Percentiles rank a stretch among this genome's conserved stretches.
phyloP scores from a whole-genome alignment of 2,329 filamentous ascomycete genomes.

The Fusarium hainanense region DNA sequence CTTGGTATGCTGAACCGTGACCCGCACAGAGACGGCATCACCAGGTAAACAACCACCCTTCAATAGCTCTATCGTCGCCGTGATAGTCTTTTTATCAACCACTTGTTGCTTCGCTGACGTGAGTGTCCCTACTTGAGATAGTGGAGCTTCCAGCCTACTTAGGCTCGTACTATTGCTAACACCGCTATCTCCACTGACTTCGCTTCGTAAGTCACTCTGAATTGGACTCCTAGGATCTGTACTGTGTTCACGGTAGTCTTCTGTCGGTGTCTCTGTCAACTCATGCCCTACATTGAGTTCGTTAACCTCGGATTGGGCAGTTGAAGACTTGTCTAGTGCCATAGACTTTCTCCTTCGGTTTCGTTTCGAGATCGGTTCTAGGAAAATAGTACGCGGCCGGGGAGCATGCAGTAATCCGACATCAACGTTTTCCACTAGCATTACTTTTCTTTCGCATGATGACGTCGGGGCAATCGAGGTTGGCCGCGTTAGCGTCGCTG shows the following conservation, averaged over 20 bases:
- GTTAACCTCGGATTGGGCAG: slow-evolving; percentile 56
- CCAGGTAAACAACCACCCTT: slow-evolving; percentile 88
- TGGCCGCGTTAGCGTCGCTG: slow-evolving; percentile 88
- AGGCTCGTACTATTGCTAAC: slow-evolving; percentile 73
- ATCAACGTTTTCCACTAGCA: slow-evolving; percentile 84
- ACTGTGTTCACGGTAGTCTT: slow-evolving; percentile 52
- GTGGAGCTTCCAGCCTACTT: slow-evolving; percentile 61
- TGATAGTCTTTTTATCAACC: slow-evolving; percentile 81
- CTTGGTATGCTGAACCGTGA: slow-evolving; percentile 89
- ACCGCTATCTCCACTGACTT: slow-evolving; percentile 76
- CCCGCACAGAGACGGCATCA: slow-evolving; percentile 81
- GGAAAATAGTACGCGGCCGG: slow-evolving; percentile 82
- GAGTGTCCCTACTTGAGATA: slow-evolving; percentile 49
- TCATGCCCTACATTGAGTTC: slow-evolving; percentile 52
- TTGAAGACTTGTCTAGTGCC: slow-evolving; percentile 57
- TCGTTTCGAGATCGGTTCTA: slow-evolving; percentile 85
- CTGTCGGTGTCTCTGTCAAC: slow-evolving; percentile 55
- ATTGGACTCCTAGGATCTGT: slow-evolving; percentile 56
- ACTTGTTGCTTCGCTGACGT: slow-evolving; percentile 55
- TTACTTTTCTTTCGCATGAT: slow-evolving; percentile 83
- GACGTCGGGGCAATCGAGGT: slow-evolving; percentile 84
- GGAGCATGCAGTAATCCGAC: slow-evolving; percentile 80
- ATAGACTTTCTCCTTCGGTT: slow-evolving; percentile 70
- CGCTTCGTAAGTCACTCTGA: slow-evolving; percentile 70
- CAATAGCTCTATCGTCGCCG: slow-evolving; percentile 83